Evolutionary conservation across 2,329 filamentous ascomycete genomes (phyloP), one percentile per base, ranked within the genome.

Genomic region (Alternaria triticimaculans): DNA sequence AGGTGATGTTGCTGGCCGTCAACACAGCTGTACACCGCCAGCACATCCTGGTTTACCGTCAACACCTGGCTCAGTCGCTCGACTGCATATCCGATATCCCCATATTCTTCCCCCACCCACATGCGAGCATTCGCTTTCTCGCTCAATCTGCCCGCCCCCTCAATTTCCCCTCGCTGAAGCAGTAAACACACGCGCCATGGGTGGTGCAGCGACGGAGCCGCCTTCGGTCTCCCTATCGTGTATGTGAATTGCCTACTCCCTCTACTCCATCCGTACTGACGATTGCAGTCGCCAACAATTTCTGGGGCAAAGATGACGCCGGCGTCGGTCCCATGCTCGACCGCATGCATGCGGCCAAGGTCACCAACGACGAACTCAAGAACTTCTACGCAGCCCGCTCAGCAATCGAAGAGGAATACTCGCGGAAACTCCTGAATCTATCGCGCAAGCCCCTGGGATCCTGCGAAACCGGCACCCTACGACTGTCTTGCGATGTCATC

Each of bases 251-350:
- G 51, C n/a, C 59, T 51, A 33, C n/a, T 15, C 25, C 44, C 14
- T n/a, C 6, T 12, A 37, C 18, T 25, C 11, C n/a, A 26, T 21
- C 6, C 4, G 7, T 72, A 69, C 81, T 83, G 62, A 84, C 71
- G 15, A 10, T 12, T 14, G 18, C 70, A 94, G 94, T 99, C 84
- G 95, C 96, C 76, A 99, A 99, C 84, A 99, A 99, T 80, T 99
- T 99, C 82, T 99, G 96, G 96, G 96, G 96, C 68, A 98, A 97
- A 85, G 95, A 98, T 80, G 96, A 99, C 85, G 96, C 95, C 55
- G 96, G 96, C 78, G 94, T 99, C 76, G 87, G 87, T 49, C 96
- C 96, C 62, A 88, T 99, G 76, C 87, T 99, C 28, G 93, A 95
- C 80, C 95, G 96, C 76, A 97, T 99, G 93, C 91, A 93, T 77